Conservation (phyloP, 2,329 filamentous ascomycete species). For the Nemania sp. region DNA sequence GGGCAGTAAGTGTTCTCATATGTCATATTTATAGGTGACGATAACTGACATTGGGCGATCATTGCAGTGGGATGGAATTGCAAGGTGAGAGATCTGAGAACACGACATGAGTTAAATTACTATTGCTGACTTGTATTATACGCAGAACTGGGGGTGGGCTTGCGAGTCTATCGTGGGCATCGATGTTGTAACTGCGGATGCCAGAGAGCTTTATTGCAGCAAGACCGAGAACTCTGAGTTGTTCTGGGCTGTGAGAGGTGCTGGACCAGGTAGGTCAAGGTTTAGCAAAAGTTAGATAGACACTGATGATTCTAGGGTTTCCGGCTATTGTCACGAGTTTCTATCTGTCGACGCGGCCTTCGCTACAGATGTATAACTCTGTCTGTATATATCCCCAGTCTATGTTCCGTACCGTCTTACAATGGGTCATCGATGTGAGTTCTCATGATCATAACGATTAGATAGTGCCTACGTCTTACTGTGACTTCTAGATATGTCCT, state of each 20-base stretch:
- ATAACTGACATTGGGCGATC: background rate
- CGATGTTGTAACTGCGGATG: constrained; percentile 62
- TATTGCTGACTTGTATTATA: constrained; percentile 4
- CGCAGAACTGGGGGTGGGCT: constrained; percentile 66
- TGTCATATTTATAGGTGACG: background rate
- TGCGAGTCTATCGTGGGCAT: constrained; percentile 60
- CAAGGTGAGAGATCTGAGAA: constrained; percentile 51
- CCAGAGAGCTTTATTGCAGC: constrained; percentile 53
- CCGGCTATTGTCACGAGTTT: constrained; percentile 65
- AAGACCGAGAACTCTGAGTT: constrained; percentile 58
- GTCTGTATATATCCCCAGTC: constrained; percentile 61
- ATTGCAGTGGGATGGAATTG: constrained; percentile 65
- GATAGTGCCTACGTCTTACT: constrained; percentile 5
- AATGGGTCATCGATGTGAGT: constrained; percentile 60
- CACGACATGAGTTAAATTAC: background rate
- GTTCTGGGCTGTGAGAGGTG: constrained; percentile 62
- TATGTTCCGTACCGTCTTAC: constrained; percentile 58
- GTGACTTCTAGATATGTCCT: constrained; percentile 37
- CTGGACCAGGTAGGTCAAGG: constrained; percentile 54
- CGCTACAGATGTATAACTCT: constrained; percentile 51
- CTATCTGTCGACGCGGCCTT: constrained; percentile 57
- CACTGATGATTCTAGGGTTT: constrained; percentile 54
- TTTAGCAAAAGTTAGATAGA: background rate
- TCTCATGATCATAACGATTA: background rate
- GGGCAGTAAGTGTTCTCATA: constrained; percentile 51